Evolutionary conservation across 768 basidiomycete genomes (phyloP), one percentile per base, ranked within the genome.

Genomic region (Grammothele lineata): DNA sequence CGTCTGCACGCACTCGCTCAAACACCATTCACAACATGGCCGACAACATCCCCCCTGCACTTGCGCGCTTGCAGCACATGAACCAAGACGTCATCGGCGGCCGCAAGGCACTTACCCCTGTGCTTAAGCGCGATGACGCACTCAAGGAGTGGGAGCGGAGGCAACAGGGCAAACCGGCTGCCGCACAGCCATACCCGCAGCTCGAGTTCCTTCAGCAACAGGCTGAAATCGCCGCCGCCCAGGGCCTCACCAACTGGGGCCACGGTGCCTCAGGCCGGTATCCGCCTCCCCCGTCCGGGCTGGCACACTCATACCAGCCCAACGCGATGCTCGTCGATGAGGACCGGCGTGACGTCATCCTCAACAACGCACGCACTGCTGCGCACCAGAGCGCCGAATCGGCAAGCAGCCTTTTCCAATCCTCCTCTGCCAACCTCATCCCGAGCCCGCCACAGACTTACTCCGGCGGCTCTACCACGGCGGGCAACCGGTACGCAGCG

Each of bases 61-160:
- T 99, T 21, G 92, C 92, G 19, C 78, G 91, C 26, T 67, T 94
- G 53, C 86, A 90, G 45, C 90, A 92, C 23, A 91, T 92, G 86
- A 88, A 87, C 51, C 83, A 86, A 66, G 87, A 86, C 64, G 81
- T 83, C 59, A 85, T 83, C 55, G 78, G 71, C 40, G 80, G 83
- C 33, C 75, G 91, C 44, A 90, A 91, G 57, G 87, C 90, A 18
- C 65, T 96, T 64, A 96, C 92, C 12, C 95, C 95, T 2, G 93
- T 96, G 24, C 68, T 98, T 54, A 94, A 95, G 57, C 77, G 95
- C 43, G 95, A 98, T 55, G 95, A 99, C 53, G 87, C 90, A 36
- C 87, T 92, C 73, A 80, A 86, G 35, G 95, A 97, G 68, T 98
- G 95, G 95, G 96, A 98, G 67, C 69, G 92, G 55, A 72, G 93